These are phyloP conservation scores for Diplocarpon mali DNA, from an alignment of 2,329 filamentous ascomycete genomes.

Conservation along the genomic window DNA sequence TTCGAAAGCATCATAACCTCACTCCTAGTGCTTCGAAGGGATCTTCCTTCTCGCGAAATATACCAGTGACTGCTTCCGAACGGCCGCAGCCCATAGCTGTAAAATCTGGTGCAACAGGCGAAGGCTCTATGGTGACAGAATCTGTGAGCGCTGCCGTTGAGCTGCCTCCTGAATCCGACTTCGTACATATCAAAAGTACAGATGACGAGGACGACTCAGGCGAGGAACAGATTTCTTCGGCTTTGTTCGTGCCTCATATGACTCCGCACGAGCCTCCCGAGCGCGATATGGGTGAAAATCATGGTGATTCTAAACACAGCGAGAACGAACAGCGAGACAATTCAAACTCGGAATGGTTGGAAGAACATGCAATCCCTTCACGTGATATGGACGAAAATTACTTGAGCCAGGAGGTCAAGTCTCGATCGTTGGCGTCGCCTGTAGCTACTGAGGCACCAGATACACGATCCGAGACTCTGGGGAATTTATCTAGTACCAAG, in stretches of 20 bases:
- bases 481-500: slow-evolving; percentile 1
- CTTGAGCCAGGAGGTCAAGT: slow-evolving; percentile 11
- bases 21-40: slow-evolving; percentile 23
- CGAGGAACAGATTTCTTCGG: slow-evolving; percentile 79
- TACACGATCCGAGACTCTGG: slow-evolving; percentile 5
- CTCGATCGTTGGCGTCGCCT: slow-evolving; percentile 10
- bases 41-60: slow-evolving; percentile 26
- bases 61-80: slow-evolving; percentile 24
- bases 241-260: slow-evolving; percentile 71
- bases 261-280: slow-evolving; percentile 34
- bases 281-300: slow-evolving; percentile 12
- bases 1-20: slow-evolving; percentile 25
- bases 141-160: neutral
- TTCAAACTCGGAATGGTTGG: slow-evolving; percentile 25
- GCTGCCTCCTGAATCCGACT: slow-evolving; percentile 30
- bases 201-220: slow-evolving; percentile 51
- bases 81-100: slow-evolving; percentile 11
- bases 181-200: slow-evolving; percentile 14
- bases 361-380: slow-evolving; percentile 25
- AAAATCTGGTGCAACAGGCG: slow-evolving; percentile 1
- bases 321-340: slow-evolving; percentile 7
- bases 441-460: slow-evolving; percentile 23
- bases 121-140: neutral
- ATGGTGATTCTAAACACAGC: slow-evolving; percentile 5
- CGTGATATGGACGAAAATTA: slow-evolving; percentile 27